These are phyloP conservation scores for Zarea fungicola DNA, from an alignment of 2,329 filamentous ascomycete species.

Conservation along the genomic window DNA sequence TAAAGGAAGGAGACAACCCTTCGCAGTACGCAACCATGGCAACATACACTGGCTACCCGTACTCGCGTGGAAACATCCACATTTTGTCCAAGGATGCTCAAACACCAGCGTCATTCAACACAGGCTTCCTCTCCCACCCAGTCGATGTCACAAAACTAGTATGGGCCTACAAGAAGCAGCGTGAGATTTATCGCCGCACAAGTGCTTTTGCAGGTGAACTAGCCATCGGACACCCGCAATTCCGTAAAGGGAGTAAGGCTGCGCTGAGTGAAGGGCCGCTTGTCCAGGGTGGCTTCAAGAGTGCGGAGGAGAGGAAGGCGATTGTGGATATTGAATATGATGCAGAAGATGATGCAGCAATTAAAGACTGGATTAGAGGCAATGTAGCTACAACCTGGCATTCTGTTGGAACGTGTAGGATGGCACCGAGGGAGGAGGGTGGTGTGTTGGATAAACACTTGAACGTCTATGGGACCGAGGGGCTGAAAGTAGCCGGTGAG, in stretches of 20 bases:
- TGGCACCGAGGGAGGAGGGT: slow-evolving; percentile 31
- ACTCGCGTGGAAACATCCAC: slow-evolving; percentile 54
- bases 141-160: slow-evolving; percentile 51
- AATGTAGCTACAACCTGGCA: slow-evolving; percentile 37
- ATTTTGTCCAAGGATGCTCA: slow-evolving; percentile 35
- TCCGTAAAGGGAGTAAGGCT: slow-evolving; percentile 34
- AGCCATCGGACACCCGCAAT: slow-evolving; percentile 35
- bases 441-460: slow-evolving; percentile 37
- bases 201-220: slow-evolving; percentile 44
- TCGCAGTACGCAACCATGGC: slow-evolving; percentile 46
- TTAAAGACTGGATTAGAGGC: slow-evolving; percentile 36
- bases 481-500: slow-evolving; percentile 28
- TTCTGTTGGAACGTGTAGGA: slow-evolving; percentile 37
- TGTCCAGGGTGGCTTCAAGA: slow-evolving; percentile 25
- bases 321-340: slow-evolving; percentile 39
- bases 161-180: slow-evolving; percentile 59
- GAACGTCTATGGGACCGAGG: slow-evolving; percentile 35
- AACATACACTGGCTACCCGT: slow-evolving; percentile 53
- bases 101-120: slow-evolving; percentile 41
- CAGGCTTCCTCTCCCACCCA: slow-evolving; percentile 44
- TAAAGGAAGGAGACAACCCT: slow-evolving; percentile 22
- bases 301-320: slow-evolving; percentile 31
- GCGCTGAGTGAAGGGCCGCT: slow-evolving; percentile 40
- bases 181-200: slow-evolving; percentile 54
- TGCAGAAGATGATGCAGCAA: slow-evolving; percentile 39